Evolutionary conservation across 75 land plant species (phyloP).

Genomic region (Chamaecyparis obtusa): DNA sequence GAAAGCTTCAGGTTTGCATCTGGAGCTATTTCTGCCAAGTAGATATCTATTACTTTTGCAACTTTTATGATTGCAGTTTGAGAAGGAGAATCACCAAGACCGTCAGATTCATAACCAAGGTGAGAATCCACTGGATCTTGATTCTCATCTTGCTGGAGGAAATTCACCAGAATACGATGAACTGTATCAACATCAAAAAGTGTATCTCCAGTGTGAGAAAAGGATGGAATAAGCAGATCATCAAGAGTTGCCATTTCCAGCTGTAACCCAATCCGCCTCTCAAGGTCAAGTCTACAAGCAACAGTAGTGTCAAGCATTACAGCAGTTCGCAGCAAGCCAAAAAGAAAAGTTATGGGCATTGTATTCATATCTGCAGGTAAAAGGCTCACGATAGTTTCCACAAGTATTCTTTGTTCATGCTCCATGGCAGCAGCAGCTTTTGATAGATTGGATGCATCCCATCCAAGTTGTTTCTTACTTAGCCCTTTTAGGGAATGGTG

Average conservation of each 20-base stretch:
- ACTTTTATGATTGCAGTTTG: conserved; percentile 46
- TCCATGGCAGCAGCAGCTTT: conserved; percentile 9
- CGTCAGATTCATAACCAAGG: conserved; percentile 44
- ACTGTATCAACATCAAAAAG: conserved; percentile 77
- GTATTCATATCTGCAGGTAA: conserved; percentile 47
- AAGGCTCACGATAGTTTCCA: conserved; percentile 61
- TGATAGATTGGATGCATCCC: conserved; percentile 25
- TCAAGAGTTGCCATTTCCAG: conserved; percentile 76
- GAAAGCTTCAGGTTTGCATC: conserved; percentile 43
- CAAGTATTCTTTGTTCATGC: conserved; percentile 38
- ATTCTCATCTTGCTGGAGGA: conserved; percentile 52
- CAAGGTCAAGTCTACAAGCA: conserved; percentile 69
- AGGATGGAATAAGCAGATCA: conserved; percentile 81
- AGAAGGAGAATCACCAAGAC: conserved; percentile 26
- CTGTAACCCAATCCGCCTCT: conserved; percentile 61
- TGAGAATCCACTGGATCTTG: conserved; percentile 38
- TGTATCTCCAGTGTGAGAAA: conserved; percentile 54
- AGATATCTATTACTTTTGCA: conserved; percentile 43
- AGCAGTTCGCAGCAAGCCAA: conserved; percentile 73
- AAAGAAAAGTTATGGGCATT: conserved; percentile 60
- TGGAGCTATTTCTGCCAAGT: conserved; percentile 64
- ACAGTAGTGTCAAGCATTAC: conserved; percentile 53
- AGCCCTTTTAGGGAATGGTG: conserved; percentile 47
- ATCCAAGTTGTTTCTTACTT: conserved; percentile 26
- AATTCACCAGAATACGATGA: conserved; percentile 57